Percentiles rank a stretch among this genome's conserved stretches.
Conservation (phyloP, 2,329 filamentous ascomycete genomes). For the Diplodia corticola region DNA sequence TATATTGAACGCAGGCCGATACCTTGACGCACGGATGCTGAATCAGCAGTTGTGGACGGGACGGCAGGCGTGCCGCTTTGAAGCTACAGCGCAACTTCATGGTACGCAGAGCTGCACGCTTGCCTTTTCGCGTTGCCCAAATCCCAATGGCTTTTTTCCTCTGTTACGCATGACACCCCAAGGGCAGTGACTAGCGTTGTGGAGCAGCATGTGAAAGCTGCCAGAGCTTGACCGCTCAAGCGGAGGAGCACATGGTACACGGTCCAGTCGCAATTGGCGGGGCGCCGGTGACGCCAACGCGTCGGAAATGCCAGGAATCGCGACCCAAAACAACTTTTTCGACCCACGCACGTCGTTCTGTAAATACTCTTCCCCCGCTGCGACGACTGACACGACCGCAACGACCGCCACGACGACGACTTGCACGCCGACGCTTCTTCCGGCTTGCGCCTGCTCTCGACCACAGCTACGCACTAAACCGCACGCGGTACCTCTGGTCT, state of each 20-base stretch:
- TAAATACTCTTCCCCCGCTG: neutral
- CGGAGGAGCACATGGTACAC: neutral
- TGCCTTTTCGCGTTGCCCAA: neutral
- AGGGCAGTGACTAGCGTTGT: neutral
- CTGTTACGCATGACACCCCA: neutral
- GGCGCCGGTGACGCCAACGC: conserved; percentile 18
- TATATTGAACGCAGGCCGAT: neutral
- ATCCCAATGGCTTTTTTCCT: neutral
- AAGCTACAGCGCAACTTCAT: conserved; percentile 5
- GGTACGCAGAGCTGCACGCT: neutral
- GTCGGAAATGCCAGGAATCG: conserved; percentile 21
- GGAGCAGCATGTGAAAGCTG: conserved; percentile 1
- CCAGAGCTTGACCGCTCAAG: neutral
- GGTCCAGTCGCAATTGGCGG: neutral
- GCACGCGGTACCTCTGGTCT: neutral
- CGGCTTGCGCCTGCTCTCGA: neutral
- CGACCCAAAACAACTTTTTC: conserved; percentile 17
- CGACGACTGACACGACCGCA: conserved; percentile 13
- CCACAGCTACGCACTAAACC: neutral
- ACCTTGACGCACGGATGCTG: neutral
- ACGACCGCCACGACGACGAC: conserved; percentile 2
- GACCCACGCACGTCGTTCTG: conserved; percentile 9
- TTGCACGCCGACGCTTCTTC: neutral
- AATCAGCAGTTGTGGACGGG: neutral
- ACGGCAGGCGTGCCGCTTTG: neutral